Conservation (phyloP, 1,284 basidiomycete species). For the Phellinidium pouzarii region DNA sequence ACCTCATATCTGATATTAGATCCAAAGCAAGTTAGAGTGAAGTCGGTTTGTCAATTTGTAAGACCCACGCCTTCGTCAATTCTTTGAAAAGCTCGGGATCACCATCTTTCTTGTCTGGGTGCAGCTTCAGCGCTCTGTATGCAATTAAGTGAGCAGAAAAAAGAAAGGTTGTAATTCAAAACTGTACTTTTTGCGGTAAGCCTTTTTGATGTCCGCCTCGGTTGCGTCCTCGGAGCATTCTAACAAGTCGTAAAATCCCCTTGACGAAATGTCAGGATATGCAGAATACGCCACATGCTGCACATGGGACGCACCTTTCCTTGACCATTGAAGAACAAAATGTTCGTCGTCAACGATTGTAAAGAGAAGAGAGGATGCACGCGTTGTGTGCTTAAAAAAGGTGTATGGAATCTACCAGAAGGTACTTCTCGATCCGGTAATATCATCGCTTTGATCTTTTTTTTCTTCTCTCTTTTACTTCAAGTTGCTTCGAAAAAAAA, state of each 20-base stretch:
- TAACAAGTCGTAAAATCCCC: slow-evolving; percentile 87
- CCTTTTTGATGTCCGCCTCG: slow-evolving; percentile 86
- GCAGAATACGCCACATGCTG: slow-evolving; percentile 10
- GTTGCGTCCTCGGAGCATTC: slow-evolving; percentile 74
- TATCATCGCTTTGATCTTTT: no score
- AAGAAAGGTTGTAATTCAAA: slow-evolving; percentile 1
- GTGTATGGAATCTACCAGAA: neutral
- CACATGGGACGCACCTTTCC: slow-evolving; percentile 48
- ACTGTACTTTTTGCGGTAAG: slow-evolving; percentile 84
- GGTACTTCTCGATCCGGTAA: neutral
- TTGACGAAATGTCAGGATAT: slow-evolving; percentile 28
- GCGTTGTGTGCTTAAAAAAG: neutral
- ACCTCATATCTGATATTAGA: slow-evolving; percentile 73
- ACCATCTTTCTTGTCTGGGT: slow-evolving; percentile 97
- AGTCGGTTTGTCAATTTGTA: neutral
- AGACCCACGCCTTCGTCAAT: slow-evolving; percentile 86
- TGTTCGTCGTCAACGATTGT: neutral
- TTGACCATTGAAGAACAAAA: slow-evolving; percentile 52
- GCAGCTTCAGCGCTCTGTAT: slow-evolving; percentile 75
- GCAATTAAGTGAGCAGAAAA: slow-evolving; percentile 16
- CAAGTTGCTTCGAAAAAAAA: no score
- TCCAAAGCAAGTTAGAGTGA: slow-evolving; percentile 18
- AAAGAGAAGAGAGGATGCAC: neutral
- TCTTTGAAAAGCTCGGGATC: slow-evolving; percentile 98
- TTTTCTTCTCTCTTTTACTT: no score